A percentile compares a stretch with the other conserved stretches of the same genome.
Evolutionary conservation across 805 yeast species (phyloP).

Genomic region (Cyberlindnera suaveolens): DNA sequence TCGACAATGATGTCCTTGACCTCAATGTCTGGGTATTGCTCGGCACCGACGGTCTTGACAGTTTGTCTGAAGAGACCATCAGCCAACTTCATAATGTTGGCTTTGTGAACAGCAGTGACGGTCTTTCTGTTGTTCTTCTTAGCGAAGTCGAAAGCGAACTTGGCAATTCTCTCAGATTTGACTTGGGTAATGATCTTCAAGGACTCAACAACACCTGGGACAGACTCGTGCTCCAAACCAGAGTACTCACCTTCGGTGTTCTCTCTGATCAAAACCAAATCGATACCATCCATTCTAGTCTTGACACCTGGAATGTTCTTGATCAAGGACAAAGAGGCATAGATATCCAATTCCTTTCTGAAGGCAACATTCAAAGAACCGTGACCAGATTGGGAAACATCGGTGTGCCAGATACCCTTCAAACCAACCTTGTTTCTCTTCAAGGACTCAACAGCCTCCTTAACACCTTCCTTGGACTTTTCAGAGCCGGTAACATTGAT

Average conservation of each 20-base stretch:
- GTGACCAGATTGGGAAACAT: constrained; percentile 68
- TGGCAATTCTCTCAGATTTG: constrained; percentile 95
- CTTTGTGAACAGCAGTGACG: constrained; percentile 97
- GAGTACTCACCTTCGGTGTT: constrained; percentile 99
- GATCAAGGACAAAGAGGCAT: constrained; percentile 90
- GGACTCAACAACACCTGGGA: constrained; percentile 96
- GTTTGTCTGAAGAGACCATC: constrained; percentile 97
- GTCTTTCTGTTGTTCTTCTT: constrained; percentile 82
- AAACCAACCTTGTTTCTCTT: constrained; percentile 96
- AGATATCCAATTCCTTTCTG: constrained; percentile 93
- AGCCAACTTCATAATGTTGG: constrained; percentile 97
- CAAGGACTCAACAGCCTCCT: constrained; percentile 82
- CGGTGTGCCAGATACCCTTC: constrained; percentile 93
- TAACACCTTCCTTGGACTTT: constrained; percentile 52
- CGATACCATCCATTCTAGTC: constrained; percentile 82
- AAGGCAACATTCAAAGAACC: constrained; percentile 92
- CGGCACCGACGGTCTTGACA: constrained; percentile 78
- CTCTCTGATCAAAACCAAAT: constrained; percentile 93
- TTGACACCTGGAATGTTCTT: constrained; percentile 92
- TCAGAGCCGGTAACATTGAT: constrained; percentile 61
- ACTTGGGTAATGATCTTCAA: constrained; percentile 89
- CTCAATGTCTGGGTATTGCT: constrained; percentile 76
- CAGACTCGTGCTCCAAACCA: constrained; percentile 95
- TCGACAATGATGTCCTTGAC: constrained; percentile 95
- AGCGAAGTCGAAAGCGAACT: constrained; percentile 96